Evolutionary conservation across 768 basidiomycete species (phyloP).

Genomic region (Amanita molliuscula): DNA sequence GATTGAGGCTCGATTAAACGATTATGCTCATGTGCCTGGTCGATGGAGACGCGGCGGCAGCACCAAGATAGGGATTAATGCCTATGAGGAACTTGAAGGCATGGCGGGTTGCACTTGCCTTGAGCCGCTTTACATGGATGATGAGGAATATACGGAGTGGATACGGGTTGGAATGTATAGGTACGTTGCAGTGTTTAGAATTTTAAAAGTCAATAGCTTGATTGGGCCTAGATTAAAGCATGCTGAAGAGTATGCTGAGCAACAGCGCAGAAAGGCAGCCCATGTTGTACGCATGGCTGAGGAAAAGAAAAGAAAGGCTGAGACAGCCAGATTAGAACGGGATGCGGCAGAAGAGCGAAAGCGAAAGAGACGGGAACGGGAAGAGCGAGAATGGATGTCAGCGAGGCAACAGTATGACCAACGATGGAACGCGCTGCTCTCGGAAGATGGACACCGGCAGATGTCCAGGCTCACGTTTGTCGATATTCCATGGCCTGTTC

Average conservation of each 20-base stretch:
- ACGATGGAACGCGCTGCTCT: slow-evolving; percentile 45
- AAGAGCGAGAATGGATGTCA: slow-evolving; percentile 29
- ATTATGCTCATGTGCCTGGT: slow-evolving; percentile 62
- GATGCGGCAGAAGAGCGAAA: slow-evolving; percentile 42
- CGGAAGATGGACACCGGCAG: slow-evolving; percentile 12
- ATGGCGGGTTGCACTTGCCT: slow-evolving; percentile 31
- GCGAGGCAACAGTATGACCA: slow-evolving; percentile 45
- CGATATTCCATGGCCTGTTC: slow-evolving; percentile 72
- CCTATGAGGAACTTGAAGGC: slow-evolving; percentile 15
- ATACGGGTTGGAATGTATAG: slow-evolving; percentile 80
- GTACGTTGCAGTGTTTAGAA: slow-evolving; percentile 22
- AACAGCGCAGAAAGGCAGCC: slow-evolving; percentile 42
- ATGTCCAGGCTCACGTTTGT: slow-evolving; percentile 27
- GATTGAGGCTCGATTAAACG: slow-evolving; percentile 53
- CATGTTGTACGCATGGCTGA: slow-evolving; percentile 42
- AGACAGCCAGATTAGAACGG: slow-evolving; percentile 41
- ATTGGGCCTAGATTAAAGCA: slow-evolving; percentile 45
- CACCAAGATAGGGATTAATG: slow-evolving; percentile 14
- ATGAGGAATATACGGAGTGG: slow-evolving; percentile 86
- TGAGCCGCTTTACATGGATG: slow-evolving; percentile 52
- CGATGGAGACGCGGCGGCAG: slow-evolving; percentile 41
- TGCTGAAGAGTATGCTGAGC: slow-evolving; percentile 55
- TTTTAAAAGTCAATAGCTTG: background rate
- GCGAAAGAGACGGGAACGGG: slow-evolving; percentile 36
- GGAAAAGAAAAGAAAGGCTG: slow-evolving; percentile 41